Evolutionary conservation across 805 yeast species (phyloP).

Genomic region (Metschnikowia peoriensis): DNA sequence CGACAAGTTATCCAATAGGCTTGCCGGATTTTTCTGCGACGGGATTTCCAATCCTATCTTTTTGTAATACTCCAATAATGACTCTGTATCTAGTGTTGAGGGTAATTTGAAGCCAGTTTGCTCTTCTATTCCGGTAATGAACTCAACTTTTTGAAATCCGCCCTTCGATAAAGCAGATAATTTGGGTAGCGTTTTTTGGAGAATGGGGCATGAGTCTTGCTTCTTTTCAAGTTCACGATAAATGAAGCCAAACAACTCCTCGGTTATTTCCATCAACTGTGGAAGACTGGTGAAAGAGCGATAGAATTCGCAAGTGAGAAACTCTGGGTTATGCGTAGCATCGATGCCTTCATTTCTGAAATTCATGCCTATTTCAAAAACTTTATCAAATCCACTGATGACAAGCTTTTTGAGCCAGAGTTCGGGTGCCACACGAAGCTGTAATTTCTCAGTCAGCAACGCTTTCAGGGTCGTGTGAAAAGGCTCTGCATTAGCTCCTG

Average conservation of each 20-base stretch:
- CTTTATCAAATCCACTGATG: conserved; percentile 80
- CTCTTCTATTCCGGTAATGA: conserved; percentile 59
- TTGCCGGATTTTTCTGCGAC: conserved; percentile 48
- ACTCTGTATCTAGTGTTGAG: conserved; percentile 33
- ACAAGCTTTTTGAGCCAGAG: conserved; percentile 85
- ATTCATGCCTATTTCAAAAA: conserved; percentile 81
- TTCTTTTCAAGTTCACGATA: conserved; percentile 26
- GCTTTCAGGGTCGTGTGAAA: conserved; percentile 55
- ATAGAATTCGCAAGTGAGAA: conserved; percentile 87
- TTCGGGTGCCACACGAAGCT: conserved; percentile 90
- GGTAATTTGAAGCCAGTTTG: conserved; percentile 54
- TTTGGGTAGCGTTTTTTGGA: conserved; percentile 18
- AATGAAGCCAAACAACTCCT: conserved; percentile 49
- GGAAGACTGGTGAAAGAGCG: conserved; percentile 65
- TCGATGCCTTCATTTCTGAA: conserved; percentile 95
- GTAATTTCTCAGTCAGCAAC: conserved; percentile 40
- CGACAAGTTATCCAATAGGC: conserved; percentile 63
- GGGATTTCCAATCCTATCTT: conserved; percentile 38
- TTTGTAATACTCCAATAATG: conserved; percentile 41
- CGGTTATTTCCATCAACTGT: conserved; percentile 65
- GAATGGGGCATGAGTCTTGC: conserved; percentile 15
- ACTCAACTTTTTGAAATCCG: conserved; percentile 50
- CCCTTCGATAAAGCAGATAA: conserved; percentile 9
- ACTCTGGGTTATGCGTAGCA: conserved; percentile 91
- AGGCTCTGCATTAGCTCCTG: conserved; percentile 94